phyloP scores from a whole-genome alignment of 2,329 filamentous ascomycete genomes.

The Pseudogymnoascus sp. region DNA sequence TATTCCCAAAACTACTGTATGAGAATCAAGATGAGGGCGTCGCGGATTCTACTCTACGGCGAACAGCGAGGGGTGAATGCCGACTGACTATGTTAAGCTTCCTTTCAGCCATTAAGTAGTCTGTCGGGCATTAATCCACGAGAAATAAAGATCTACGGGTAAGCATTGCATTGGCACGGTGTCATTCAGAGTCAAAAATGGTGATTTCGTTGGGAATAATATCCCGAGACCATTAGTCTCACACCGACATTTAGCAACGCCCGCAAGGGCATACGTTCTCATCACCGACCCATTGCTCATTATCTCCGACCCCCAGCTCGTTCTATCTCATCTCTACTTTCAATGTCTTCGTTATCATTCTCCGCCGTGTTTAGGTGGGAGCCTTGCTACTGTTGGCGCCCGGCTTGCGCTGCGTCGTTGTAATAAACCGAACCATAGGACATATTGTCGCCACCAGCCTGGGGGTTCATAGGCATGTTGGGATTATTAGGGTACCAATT shows the following conservation, averaged over 20 bases:
- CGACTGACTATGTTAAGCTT: background rate
- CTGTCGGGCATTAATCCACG: background rate
- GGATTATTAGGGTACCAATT: background rate
- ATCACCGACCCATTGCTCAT: background rate
- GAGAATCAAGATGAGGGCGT: background rate
- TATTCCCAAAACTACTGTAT: background rate
- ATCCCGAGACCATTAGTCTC: background rate
- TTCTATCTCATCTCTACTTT: background rate
- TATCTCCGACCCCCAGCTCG: background rate
- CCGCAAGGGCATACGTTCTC: background rate
- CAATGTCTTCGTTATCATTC: constrained; percentile 3
- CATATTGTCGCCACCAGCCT: background rate
- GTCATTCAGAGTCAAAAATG: background rate
- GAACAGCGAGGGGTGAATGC: background rate
- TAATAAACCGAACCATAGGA: constrained; percentile 7
- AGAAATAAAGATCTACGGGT: background rate
- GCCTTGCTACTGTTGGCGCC: constrained; percentile 5
- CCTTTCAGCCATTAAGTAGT: background rate
- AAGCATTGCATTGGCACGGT: background rate
- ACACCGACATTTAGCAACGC: background rate
- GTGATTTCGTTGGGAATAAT: constrained; percentile 6
- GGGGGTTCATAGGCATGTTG: background rate
- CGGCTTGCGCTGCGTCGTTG: background rate
- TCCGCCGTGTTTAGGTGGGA: background rate
- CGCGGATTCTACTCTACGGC: background rate